Base-by-base conservation (phyloP, 306 rosid genomes). In the Purshia tridentata region DNA sequence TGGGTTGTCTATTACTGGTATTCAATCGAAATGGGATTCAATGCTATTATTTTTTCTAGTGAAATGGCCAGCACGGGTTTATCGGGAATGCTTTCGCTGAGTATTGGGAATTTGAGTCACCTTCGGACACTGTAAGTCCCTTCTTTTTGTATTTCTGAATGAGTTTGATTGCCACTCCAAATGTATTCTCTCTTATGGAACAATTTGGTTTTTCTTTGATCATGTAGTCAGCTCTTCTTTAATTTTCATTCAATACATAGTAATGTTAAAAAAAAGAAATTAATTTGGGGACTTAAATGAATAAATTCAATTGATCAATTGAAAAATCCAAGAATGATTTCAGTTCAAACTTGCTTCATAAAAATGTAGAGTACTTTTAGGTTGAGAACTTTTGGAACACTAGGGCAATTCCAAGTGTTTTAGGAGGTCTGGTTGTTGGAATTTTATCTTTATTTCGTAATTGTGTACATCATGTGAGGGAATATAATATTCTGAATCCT, bases 51-150 rank as follows among this genome's bases (percentile, higher is more conserved):
- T 76, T 56, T 76, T 85, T 83, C 71, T 76, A 95, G 99, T 83
- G 96, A 84, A 75, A 95, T 95, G 98, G 82, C 91, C 8, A 91
- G 84, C 70, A 76, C 70, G 23, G 85, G 86, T 45, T 90, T 94
- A 81, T 88, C 93, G 19, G 99, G 98, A 76, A 72, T 82, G 18
- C 88, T 94, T 77, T 88, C 92, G 52, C 88, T 93, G 3, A 89
- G 93, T 78, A 82, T 91, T 81, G 97, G 90, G 68, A 91, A 89
- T 77, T 77, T 94, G 86, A 91, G 85, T 80, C 91, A 83, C 76
- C 95, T 94, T 46, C 80, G 67, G 71, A 88, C 90, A 84, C 72
- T 94, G 99, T 94, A 80, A 89, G 97, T 70, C 66, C 50, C 16
- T 42, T 13, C 56, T 65, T 12, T 71, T 51, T 0, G n/a, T 40